phyloP scores from a whole-genome alignment of 345 rosid species.

The Citrus cavaleriei region DNA sequence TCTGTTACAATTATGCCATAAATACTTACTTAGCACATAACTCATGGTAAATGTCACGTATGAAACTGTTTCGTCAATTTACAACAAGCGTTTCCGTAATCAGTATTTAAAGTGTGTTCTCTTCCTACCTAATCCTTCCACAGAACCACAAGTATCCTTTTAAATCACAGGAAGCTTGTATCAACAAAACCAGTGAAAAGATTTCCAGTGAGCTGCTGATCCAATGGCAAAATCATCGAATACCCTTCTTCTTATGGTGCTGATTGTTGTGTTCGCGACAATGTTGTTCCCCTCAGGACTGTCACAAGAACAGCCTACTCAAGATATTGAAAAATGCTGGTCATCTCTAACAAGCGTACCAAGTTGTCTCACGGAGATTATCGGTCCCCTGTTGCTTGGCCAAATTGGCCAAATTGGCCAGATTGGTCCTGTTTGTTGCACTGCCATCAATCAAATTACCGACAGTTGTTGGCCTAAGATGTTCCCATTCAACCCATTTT shows the following conservation, averaged over 20 bases:
- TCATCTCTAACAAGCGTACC: not conserved
- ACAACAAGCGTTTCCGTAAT: not conserved
- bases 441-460: not conserved
- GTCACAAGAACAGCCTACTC: not conserved
- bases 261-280: not conserved
- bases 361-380: not conserved
- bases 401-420: not conserved
- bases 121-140: not conserved
- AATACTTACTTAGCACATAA: too few relatives aligned
- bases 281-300: not conserved
- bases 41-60: not conserved
- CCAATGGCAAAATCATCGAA: not conserved
- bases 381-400: not conserved
- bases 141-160: not conserved
- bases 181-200: not conserved
- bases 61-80: not conserved
- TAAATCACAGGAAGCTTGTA: not conserved
- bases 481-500: conserved; percentile 4
- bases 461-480: conserved; percentile 10
- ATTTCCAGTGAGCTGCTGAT: too few relatives aligned
- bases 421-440: conserved; percentile 7
- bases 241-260: too few relatives aligned
- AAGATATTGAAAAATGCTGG: not conserved
- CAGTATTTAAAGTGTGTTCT: too few relatives aligned
- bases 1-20: too few relatives aligned